Evolutionary conservation across 208 protist species (phyloP).

Genomic region (Wallacemonas sp.): DNA sequence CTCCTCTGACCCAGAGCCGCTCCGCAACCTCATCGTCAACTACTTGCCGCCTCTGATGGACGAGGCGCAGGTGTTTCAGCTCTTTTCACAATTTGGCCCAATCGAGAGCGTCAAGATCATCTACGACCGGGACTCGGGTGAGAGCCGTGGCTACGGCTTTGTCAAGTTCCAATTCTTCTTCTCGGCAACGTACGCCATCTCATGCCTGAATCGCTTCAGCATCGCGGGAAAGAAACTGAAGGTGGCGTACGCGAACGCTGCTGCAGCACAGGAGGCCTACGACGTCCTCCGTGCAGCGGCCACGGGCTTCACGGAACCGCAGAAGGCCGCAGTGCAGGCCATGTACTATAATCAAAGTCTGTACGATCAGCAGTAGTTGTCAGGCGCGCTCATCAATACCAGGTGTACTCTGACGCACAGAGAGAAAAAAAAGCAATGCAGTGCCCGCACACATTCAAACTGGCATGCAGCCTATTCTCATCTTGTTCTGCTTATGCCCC

Average conservation of each 20-base stretch:
- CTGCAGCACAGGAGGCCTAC: conserved; percentile 61
- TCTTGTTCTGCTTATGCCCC: no score
- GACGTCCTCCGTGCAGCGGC: conserved; percentile 39
- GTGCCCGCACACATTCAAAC: no score
- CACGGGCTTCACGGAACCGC: conserved; percentile 53
- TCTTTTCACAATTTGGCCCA: conserved; percentile 85
- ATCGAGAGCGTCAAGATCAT: conserved; percentile 89
- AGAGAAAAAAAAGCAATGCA: not conserved
- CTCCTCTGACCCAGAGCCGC: conserved; percentile 51
- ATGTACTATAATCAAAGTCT: conserved; percentile 76
- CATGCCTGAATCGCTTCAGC: conserved; percentile 76
- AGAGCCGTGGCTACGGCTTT: conserved; percentile 90
- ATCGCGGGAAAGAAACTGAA: conserved; percentile 85
- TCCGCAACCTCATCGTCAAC: conserved; percentile 89
- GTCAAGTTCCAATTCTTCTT: conserved; percentile 83
- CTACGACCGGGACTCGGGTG: conserved; percentile 74
- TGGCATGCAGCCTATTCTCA: no score
- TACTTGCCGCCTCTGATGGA: conserved; percentile 84
- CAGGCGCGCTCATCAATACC: not conserved
- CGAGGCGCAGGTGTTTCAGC: conserved; percentile 58
- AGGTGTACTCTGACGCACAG: not conserved
- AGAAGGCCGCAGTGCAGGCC: conserved; percentile 55
- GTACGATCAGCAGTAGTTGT: conserved; percentile 30
- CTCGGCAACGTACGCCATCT: conserved; percentile 82
- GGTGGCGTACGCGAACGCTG: conserved; percentile 79